Conservation (phyloP, 73 alveolate genomes). For the Symbiodinium pilosum region DNA sequence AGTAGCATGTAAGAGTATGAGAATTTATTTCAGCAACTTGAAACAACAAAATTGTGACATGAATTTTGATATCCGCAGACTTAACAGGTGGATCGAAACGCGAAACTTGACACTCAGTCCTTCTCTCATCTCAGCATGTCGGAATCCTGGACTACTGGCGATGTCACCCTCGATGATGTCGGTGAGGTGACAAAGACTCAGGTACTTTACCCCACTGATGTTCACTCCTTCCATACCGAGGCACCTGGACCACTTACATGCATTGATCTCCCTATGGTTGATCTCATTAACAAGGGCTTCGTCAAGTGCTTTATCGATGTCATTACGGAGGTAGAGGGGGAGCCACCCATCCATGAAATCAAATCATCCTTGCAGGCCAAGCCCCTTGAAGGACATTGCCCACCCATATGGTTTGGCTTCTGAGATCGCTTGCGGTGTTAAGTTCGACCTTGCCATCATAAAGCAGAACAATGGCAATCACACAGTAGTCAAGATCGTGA, state of each 20-base stretch:
- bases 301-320: constrained; percentile 6
- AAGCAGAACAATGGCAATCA: neutral
- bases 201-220: neutral
- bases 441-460: neutral
- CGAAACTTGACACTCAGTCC: no score
- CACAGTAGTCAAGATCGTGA: neutral
- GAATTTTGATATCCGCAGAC: no score
- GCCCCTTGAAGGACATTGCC: no score
- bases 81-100: no score
- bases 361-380: no score
- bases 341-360: neutral
- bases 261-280: neutral
- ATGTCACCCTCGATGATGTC: neutral
- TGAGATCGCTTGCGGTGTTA: no score
- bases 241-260: neutral
- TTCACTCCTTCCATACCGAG: neutral
- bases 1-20: no score
- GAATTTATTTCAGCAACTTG: no score
- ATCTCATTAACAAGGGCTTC: neutral
- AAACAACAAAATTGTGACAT: no score
- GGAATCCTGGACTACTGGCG: neutral
- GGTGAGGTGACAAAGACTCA: no score
- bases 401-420: no score
- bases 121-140: no score
- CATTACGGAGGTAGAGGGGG: neutral